Base-by-base conservation (phyloP, 129 eudicot genomes). In the Arctium lappa region DNA sequence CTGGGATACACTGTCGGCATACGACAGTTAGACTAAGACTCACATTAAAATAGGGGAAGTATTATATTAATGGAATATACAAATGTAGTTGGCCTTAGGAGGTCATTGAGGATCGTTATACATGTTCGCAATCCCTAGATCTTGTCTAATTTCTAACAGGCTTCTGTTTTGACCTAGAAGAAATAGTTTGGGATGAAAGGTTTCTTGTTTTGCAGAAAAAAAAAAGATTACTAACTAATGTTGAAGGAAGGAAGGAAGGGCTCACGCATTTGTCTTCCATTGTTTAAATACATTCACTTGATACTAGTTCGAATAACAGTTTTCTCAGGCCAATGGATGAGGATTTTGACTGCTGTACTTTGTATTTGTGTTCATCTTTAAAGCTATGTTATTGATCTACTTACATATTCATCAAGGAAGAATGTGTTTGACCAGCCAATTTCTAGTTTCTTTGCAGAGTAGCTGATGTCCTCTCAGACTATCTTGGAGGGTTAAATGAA, bases 361-460 rank as follows among this genome's bases (percentile, higher is more conserved):
- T 32, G 77, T n/a, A 70, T 70, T 44, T 34, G 69, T 80, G 56
- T 33, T 50, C 30, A 50, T 50, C 37, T 36, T 40, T 31, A 8
- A 73, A 81, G 44, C 65, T 74, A 8, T 42, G 30, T 18, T 75
- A 38, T 38, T n/a, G 18, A 38, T 65, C 56, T 33, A 33, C 5
- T 56, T 11, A 56, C 69, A 53, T 72, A 65, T 70, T 78, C 30
- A 70, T 50, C 22, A 13, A 38, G 79, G 30, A 72, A 37, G 9
- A 70, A 22, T 53, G 13, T 79, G 75, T 86, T 82, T 92, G 89
- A 88, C 76, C 44, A 69, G 88, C 86, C 80, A 60, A 77, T 76
- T 82, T 87, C 80, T 91, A 95, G 99, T 93, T 95, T 88, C 98
- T 95, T 85, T 93, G 97, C 97, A 93, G 98, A 88, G 99, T 92